These are phyloP conservation scores for Catunica adiposa DNA, from an alignment of 2,329 filamentous ascomycete species.

Conservation along the genomic window DNA sequence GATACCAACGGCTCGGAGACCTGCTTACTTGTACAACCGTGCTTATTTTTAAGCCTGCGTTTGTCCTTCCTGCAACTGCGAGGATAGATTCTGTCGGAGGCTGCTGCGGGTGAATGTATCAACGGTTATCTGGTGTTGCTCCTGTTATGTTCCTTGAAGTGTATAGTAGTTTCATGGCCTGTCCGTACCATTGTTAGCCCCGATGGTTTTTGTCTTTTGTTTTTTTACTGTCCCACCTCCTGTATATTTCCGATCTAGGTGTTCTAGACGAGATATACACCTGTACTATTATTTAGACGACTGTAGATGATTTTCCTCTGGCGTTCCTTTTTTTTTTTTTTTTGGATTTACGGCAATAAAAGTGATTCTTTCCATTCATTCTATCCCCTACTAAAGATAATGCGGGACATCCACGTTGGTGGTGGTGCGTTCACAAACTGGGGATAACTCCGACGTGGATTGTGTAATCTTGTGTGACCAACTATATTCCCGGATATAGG, in stretches of 20 bases:
- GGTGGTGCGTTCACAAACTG: background rate
- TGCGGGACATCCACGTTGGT: background rate
- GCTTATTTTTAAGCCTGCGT: background rate
- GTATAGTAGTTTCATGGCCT: background rate
- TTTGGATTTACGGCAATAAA: conserved; percentile 1
- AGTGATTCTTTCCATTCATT: background rate
- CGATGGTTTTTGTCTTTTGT: background rate
- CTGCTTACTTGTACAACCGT: background rate
- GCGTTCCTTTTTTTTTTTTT: conserved; percentile 2
- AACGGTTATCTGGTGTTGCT: too few species aligned
- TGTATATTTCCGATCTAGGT: background rate
- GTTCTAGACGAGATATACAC: background rate
- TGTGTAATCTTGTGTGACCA: conserved; percentile 1
- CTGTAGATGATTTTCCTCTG: conserved; percentile 7
- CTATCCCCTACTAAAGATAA: background rate
- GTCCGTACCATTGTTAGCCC: background rate
- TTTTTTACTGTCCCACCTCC: background rate
- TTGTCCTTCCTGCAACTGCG: background rate
- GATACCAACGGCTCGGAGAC: background rate
- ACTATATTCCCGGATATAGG: background rate
- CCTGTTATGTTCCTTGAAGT: background rate
- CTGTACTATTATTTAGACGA: conserved; percentile 14
- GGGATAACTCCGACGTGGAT: background rate
- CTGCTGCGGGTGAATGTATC: too few species aligned
- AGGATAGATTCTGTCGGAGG: too few species aligned